Base-by-base conservation (phyloP, 208 protist genomes). In the Acanthamoeba royreba region DNA sequence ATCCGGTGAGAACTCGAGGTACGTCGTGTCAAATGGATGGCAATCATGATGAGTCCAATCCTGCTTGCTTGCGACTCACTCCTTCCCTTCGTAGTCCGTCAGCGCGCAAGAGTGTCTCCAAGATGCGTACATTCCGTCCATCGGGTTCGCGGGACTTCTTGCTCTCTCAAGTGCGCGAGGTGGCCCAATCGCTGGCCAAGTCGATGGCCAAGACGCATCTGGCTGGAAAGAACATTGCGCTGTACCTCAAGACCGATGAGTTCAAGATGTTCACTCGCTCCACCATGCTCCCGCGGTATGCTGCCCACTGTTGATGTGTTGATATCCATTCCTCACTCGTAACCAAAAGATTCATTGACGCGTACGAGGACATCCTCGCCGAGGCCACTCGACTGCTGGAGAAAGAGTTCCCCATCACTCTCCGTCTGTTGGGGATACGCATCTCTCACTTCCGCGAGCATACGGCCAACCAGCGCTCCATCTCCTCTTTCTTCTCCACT, bases 221-320 rank as follows among this genome's bases (percentile, higher is more conserved):
- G 45, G 46, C 52, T 0, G 85, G 38, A 22, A 63, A 69, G 33
- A 91, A 91, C 55, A 19, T 91, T 22, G 42, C 52, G 11, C 31
- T 91, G 17, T 49, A 91, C 33, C 85, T 91, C 46, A 91, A 91
- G 52, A 91, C 85, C 15, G 38, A 91, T 52, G 55, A 91, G 33
- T 91, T 91, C 15, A 19, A 69, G 8, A 43, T 91, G 31, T 72
- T 72, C 49, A 69, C 85, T 11, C 46, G 85, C 42, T 69, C 85
- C 11, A 49, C 85, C 85, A 91, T 47, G 40, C 31, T 69, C 49
- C 22, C 17, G 47, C 45, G 49, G 49, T 89, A 31, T 1, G 19
- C 15, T 17, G 15, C 19, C 42, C 35, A 31, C 45, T 66, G 13
- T 22, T 31, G 1, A 19, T 25, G 5, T 31, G 2, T 46, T 8